Conservation (phyloP, 2,329 filamentous ascomycete species). For the Rhinocladiella similis region DNA sequence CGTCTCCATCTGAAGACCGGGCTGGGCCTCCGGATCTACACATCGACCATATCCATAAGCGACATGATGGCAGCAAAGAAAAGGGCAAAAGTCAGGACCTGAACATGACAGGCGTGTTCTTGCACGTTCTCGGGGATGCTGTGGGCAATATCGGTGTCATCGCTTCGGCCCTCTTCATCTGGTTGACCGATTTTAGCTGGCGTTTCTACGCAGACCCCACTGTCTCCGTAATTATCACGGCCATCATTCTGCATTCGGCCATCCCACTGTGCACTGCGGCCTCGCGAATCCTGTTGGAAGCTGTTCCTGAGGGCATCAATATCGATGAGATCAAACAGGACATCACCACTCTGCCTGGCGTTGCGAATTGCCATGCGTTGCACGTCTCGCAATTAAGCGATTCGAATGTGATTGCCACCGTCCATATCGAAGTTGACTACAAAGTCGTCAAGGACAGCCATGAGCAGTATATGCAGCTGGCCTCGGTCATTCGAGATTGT, state of each 20-base stretch:
- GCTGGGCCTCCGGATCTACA: slow-evolving; percentile 3
- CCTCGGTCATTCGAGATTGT: slow-evolving; percentile 76
- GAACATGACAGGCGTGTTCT: slow-evolving; percentile 77
- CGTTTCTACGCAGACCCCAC: slow-evolving; percentile 85
- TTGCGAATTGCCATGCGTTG: slow-evolving; percentile 87
- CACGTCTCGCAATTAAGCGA: slow-evolving; percentile 98
- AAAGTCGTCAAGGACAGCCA: slow-evolving; percentile 78
- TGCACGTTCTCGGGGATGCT: slow-evolving; percentile 56
- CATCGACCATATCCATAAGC: slow-evolving; percentile 6
- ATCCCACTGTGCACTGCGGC: slow-evolving; percentile 52
- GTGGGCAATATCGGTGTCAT: slow-evolving; percentile 49
- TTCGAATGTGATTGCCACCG: slow-evolving; percentile 85
- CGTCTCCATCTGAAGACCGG: neutral
- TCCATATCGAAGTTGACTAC: slow-evolving; percentile 90
- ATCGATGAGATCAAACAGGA: slow-evolving; percentile 89
- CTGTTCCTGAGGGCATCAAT: slow-evolving; percentile 82
- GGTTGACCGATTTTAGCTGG: slow-evolving; percentile 78
- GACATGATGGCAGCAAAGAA: slow-evolving; percentile 3
- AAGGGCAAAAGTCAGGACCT: slow-evolving; percentile 61
- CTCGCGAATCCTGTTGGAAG: slow-evolving; percentile 82
- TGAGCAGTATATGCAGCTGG: slow-evolving; percentile 83
- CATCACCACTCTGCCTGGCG: slow-evolving; percentile 78
- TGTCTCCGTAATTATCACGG: slow-evolving; percentile 89
- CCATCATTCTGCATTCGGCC: slow-evolving; percentile 61
- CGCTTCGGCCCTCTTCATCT: slow-evolving; percentile 78